Evolutionary conservation across 164 flowering plant species (phyloP).

Genomic region (Liriodendron chinense): DNA sequence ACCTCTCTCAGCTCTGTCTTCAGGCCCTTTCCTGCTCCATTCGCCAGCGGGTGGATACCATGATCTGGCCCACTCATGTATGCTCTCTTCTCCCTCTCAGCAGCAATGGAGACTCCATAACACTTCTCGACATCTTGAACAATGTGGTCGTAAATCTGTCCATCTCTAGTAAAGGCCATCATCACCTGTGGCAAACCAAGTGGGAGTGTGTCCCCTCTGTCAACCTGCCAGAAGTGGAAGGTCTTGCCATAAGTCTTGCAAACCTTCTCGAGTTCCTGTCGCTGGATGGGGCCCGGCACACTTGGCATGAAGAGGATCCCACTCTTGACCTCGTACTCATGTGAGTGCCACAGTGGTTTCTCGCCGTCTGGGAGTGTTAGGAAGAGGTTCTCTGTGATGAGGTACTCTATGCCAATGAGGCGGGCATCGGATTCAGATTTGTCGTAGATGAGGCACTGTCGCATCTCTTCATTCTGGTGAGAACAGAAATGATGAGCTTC

Average conservation of each 20-base stretch:
- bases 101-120: constrained; percentile 32
- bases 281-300: constrained; percentile 59
- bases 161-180: constrained; percentile 79
- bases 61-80: constrained; percentile 69
- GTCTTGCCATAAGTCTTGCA: constrained; percentile 77
- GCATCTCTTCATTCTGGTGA: constrained; percentile 78
- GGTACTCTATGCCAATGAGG: constrained; percentile 81
- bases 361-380: constrained; percentile 67
- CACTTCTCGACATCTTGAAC: constrained; percentile 48
- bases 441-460: constrained; percentile 89
- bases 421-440: constrained; percentile 47
- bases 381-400: constrained; percentile 64
- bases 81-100: constrained; percentile 64
- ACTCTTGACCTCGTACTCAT: constrained; percentile 88
- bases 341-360: constrained; percentile 88
- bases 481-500: constrained; percentile 95
- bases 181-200: constrained; percentile 75
- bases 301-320: constrained; percentile 80
- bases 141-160: constrained; percentile 52
- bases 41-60: constrained; percentile 80
- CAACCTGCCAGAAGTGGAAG: constrained; percentile 89
- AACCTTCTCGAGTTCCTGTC: constrained; percentile 66
- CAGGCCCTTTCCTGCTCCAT: constrained; percentile 64
- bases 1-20: constrained; percentile 57
- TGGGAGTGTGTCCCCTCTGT: constrained; percentile 68